phyloP scores from a whole-genome alignment of 2,329 filamentous ascomycete species.

The Colletotrichum sp. region DNA sequence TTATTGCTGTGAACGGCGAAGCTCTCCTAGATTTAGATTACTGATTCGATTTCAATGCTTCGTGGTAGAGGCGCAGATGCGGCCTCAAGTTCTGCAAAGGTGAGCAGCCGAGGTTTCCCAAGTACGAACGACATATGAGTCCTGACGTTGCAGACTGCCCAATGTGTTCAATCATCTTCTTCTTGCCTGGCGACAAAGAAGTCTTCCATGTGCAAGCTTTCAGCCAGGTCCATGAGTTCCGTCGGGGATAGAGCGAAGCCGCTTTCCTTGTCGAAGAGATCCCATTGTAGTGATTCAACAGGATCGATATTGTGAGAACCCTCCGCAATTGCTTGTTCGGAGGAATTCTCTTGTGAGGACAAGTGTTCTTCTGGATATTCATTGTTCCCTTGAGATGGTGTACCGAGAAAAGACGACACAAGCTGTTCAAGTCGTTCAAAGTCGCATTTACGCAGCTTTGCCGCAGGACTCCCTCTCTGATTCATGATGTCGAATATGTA shows the following conservation, averaged over 20 bases:
- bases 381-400: not conserved
- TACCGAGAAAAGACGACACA: not conserved
- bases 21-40: not conserved
- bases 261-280: not conserved
- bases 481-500: not conserved
- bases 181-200: not conserved
- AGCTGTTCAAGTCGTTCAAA: not conserved
- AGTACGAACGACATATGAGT: not conserved
- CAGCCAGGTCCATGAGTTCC: not conserved
- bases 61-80: not conserved
- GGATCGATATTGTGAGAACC: not conserved
- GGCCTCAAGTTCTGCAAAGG: not conserved
- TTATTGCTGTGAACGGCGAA: not conserved
- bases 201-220: not conserved
- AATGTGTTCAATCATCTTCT: not conserved
- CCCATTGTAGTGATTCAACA: not conserved
- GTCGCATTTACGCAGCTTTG: not conserved
- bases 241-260: not conserved
- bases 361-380: not conserved
- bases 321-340: not conserved
- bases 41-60: not conserved
- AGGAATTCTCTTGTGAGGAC: not conserved
- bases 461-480: not conserved
- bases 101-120: not conserved
- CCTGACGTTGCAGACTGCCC: not conserved